Percentiles rank a stretch among this genome's conserved stretches.
These are phyloP conservation scores for Buxus sempervirens DNA, from an alignment of 164 flowering plant genomes.

Conservation along the genomic window DNA sequence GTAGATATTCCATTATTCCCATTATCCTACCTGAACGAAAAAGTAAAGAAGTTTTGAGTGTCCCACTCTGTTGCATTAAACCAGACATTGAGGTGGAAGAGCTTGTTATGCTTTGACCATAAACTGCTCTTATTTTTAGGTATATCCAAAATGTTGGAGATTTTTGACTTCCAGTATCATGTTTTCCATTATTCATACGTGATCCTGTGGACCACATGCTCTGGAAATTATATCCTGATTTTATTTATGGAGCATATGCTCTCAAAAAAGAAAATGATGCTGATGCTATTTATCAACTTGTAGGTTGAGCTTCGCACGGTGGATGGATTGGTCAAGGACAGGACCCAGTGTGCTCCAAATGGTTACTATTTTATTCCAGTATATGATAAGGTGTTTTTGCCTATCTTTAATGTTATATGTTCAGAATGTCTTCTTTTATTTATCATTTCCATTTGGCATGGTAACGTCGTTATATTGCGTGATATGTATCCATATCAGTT, in stretches of 20 bases:
- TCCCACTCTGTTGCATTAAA: neutral
- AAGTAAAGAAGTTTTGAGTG: neutral
- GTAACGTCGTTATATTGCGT: neutral
- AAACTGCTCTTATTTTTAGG: neutral
- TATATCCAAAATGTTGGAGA: neutral
- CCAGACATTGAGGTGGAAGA: neutral
- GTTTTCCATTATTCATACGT: neutral
- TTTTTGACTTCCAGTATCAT: neutral
- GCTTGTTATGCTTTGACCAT: neutral
- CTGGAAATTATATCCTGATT: neutral
- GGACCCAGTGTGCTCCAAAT: constrained; percentile 98
- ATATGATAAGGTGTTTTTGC: constrained; percentile 74
- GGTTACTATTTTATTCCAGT: constrained; percentile 99
- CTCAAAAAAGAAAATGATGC: too few species aligned
- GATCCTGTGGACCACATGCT: neutral
- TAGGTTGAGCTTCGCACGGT: constrained; percentile 91
- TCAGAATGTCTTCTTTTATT: neutral
- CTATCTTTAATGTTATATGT: neutral
- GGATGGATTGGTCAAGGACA: constrained; percentile 92
- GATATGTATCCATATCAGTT: too few species aligned
- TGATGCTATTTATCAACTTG: constrained; percentile 5
- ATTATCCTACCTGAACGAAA: too few species aligned
- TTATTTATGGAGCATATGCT: neutral
- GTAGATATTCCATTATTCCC: too few species aligned
- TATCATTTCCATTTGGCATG: neutral